Evolutionary conservation across 345 rosid genomes (phyloP).

Genomic region (Fremontodendron californicum): DNA sequence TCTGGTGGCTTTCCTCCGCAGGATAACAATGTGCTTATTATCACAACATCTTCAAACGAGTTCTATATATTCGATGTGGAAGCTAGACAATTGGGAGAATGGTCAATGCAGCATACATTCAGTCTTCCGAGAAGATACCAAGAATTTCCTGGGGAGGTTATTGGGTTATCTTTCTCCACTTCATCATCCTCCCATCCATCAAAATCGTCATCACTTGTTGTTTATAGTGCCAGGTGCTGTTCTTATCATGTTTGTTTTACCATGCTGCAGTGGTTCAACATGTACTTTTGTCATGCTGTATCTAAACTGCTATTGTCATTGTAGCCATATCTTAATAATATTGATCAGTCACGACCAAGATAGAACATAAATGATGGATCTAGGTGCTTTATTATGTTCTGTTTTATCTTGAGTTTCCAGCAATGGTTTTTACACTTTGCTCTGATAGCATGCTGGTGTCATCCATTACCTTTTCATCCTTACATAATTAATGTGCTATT

Average conservation of each 20-base stretch:
- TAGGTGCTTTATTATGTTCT: not conserved
- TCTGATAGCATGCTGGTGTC: not conserved
- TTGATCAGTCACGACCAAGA: not conserved
- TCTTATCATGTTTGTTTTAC: not conserved
- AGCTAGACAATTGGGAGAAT: constrained; percentile 81
- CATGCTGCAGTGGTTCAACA: not conserved
- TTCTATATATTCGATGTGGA: constrained; percentile 90
- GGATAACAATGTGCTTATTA: constrained; percentile 60
- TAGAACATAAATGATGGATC: not conserved
- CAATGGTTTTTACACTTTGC: not conserved
- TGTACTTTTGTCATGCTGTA: not conserved
- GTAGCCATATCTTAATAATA: not conserved
- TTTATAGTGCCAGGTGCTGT: constrained; percentile 83
- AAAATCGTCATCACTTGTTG: constrained; percentile 50
- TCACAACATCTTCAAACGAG: constrained; percentile 78
- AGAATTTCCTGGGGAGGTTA: constrained; percentile 96
- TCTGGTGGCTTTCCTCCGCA: constrained; percentile 88
- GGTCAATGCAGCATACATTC: constrained; percentile 65
- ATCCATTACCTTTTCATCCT: not conserved
- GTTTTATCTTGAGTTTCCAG: not conserved
- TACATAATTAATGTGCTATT: not conserved
- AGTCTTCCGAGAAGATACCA: constrained; percentile 71
- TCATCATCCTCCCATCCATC: constrained; percentile 57
- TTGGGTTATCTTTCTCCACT: constrained; percentile 77
- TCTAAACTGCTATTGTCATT: not conserved